phyloP scores from a whole-genome alignment of 208 protist genomes.

The Leishmania turanica region DNA sequence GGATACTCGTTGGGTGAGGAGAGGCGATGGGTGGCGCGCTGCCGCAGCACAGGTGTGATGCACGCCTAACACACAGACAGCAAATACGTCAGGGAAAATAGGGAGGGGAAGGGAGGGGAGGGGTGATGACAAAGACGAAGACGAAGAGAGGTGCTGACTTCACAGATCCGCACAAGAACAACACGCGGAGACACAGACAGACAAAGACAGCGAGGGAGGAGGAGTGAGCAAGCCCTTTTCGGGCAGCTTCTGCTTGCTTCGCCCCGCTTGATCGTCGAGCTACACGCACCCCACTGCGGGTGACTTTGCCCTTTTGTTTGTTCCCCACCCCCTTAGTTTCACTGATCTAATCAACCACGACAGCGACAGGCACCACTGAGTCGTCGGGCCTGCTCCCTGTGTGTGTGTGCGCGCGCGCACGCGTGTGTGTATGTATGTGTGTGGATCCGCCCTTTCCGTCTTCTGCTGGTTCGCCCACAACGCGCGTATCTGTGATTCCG shows the following conservation, averaged over 20 bases:
- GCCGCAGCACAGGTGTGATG: neutral
- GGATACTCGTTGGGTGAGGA: neutral
- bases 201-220: neutral
- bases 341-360: neutral
- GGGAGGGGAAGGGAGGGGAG: no score
- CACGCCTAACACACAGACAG: neutral
- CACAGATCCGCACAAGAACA: neutral
- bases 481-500: no score
- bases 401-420: no score
- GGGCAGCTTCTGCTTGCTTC: neutral
- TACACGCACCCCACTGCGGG: neutral
- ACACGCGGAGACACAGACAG: neutral
- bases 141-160: neutral
- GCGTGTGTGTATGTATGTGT: neutral
- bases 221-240: neutral
- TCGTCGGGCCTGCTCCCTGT: neutral
- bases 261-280: neutral
- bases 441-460: neutral
- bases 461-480: neutral
- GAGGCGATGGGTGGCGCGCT: neutral
- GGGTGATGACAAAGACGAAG: neutral
- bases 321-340: no score
- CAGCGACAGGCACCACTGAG: neutral
- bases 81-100: neutral
- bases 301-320: no score